Percentiles rank a stretch among this genome's conserved stretches.
phyloP scores from a whole-genome alignment of 352 stramenopile species.

The Pythium brassicae region DNA sequence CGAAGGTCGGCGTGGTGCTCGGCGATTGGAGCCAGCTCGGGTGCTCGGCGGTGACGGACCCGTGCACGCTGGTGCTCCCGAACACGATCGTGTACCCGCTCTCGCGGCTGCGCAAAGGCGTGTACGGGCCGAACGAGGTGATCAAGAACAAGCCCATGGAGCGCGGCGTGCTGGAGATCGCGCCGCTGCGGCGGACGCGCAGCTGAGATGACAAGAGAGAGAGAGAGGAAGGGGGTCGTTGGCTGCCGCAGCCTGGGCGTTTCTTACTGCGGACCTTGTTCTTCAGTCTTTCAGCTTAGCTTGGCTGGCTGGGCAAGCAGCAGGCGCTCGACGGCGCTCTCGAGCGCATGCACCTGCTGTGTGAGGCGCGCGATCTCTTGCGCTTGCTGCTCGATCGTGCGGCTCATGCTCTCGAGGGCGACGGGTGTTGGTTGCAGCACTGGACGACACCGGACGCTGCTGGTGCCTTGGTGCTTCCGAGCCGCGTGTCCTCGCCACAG shows the following conservation, averaged over 20 bases:
- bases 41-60: conserved; percentile 68
- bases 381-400: conserved; percentile 18
- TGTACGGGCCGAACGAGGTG: conserved; percentile 63
- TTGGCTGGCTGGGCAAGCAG: conserved; percentile 14
- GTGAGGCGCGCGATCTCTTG: conserved; percentile 23
- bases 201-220: not conserved
- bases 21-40: conserved; percentile 69
- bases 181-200: conserved; percentile 16
- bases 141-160: conserved; percentile 84
- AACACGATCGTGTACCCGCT: conserved; percentile 69
- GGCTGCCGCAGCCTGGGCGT: no score
- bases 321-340: conserved; percentile 16
- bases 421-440: not conserved
- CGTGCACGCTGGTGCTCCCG: conserved; percentile 55
- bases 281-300: not conserved
- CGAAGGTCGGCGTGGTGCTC: conserved; percentile 69
- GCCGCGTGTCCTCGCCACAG: conserved; percentile 10
- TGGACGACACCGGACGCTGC: not conserved
- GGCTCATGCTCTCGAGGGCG: conserved; percentile 13
- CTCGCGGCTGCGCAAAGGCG: conserved; percentile 50
- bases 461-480: not conserved
- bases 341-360: conserved; percentile 22
- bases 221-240: not conserved
- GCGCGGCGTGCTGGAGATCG: conserved; percentile 56
- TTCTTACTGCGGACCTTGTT: no score